A percentile compares a stretch with the other conserved stretches of the same genome.
phyloP scores from a whole-genome alignment of 2,329 filamentous ascomycete genomes.

The Aspergillus bombycis region DNA sequence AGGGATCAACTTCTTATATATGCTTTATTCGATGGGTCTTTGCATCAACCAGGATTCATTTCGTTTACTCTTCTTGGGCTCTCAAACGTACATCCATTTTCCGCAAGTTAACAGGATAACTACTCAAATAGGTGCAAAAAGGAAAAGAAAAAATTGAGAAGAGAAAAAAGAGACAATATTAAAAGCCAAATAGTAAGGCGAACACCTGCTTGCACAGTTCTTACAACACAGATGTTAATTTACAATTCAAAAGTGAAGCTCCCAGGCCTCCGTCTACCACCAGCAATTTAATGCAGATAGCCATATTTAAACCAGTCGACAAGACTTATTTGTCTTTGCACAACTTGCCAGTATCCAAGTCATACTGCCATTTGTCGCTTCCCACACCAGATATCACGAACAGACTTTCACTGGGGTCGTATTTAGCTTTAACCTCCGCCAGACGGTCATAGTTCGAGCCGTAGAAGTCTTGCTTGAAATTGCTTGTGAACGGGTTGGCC shows the following conservation, averaged over 20 bases:
- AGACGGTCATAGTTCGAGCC: constrained; percentile 31
- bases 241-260: neutral
- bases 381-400: constrained; percentile 23
- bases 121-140: no score
- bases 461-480: constrained; percentile 30
- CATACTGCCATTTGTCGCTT: constrained; percentile 27
- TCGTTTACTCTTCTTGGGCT: neutral
- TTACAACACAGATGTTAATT: neutral
- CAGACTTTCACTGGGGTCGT: constrained; percentile 28
- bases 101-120: neutral
- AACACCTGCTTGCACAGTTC: rapidly evolving
- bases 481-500: constrained; percentile 19
- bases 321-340: constrained; percentile 9
- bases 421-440: constrained; percentile 29
- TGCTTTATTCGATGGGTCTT: neutral
- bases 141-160: no score
- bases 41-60: neutral
- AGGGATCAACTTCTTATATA: neutral
- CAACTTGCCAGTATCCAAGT: constrained; percentile 21
- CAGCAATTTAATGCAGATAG: neutral
- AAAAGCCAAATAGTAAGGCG: neutral
- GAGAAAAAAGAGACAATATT: no score
- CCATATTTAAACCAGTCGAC: neutral
- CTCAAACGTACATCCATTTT: neutral
- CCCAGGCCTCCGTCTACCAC: neutral